Evolutionary conservation across 495 filamentous ascomycete genomes (phyloP).

Genomic region (Aspergillus avenaceus): DNA sequence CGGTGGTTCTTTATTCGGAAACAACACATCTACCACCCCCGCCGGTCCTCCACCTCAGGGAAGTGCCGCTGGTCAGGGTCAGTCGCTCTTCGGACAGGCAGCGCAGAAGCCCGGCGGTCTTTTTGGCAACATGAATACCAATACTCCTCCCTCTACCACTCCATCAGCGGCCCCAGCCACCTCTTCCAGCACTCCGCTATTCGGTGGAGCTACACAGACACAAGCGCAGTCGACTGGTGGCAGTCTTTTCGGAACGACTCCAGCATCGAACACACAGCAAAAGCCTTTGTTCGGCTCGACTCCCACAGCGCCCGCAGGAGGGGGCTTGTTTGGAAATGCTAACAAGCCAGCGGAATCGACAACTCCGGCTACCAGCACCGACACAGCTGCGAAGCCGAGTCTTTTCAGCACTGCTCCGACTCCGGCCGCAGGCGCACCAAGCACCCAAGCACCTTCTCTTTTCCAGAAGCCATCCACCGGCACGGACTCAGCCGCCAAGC

Average conservation of each 20-base stretch:
- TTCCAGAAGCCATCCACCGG: slow-evolving; percentile 33
- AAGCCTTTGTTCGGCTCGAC: slow-evolving; percentile 32
- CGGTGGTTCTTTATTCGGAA: slow-evolving; percentile 36
- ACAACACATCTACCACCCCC: slow-evolving; percentile 55
- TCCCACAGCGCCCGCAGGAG: slow-evolving; percentile 22
- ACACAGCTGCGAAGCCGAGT: slow-evolving; percentile 19
- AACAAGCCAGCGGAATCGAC: slow-evolving; percentile 38
- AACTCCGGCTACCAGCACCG: slow-evolving; percentile 29
- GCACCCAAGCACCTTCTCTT: slow-evolving; percentile 28
- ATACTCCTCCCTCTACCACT: slow-evolving; percentile 13
- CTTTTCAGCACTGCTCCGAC: slow-evolving; percentile 27
- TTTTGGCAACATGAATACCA: slow-evolving; percentile 27
- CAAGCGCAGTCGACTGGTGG: slow-evolving; percentile 25
- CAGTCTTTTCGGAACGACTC: slow-evolving; percentile 29
- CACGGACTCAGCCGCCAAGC: slow-evolving; percentile 25
- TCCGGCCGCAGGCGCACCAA: slow-evolving; percentile 10
- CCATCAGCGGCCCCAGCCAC: slow-evolving; percentile 17
- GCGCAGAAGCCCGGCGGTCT: slow-evolving; percentile 31
- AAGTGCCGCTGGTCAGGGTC: slow-evolving; percentile 21
- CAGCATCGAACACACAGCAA: slow-evolving; percentile 12
- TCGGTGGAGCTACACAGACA: slow-evolving; percentile 26
- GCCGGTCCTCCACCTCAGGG: slow-evolving; percentile 56
- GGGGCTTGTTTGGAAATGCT: slow-evolving; percentile 38
- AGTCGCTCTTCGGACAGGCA: slow-evolving; percentile 23
- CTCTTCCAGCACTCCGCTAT: slow-evolving; percentile 16